Conservation (phyloP, 2,329 filamentous ascomycete genomes). For the Graphiopsis chlorocephala region DNA sequence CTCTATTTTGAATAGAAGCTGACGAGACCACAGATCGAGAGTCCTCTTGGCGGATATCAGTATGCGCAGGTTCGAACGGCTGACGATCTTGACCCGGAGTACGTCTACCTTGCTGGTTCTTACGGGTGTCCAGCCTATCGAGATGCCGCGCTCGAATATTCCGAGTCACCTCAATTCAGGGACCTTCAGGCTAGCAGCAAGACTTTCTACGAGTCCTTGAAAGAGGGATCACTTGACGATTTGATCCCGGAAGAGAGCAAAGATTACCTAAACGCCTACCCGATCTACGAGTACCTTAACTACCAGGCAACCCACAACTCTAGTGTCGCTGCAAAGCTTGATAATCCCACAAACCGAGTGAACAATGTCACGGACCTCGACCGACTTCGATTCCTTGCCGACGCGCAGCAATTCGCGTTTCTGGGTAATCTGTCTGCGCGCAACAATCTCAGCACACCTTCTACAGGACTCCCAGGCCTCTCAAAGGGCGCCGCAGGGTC, state of each 20-base stretch:
- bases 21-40: conserved; percentile 33
- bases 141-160: conserved; percentile 41
- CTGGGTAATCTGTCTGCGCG: conserved; percentile 44
- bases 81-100: conserved; percentile 47
- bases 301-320: conserved; percentile 55
- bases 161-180: conserved; percentile 40
- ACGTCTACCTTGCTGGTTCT: conserved; percentile 49
- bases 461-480: conserved; percentile 7
- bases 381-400: conserved; percentile 44
- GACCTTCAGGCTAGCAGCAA: conserved; percentile 38
- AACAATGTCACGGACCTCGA: conserved; percentile 27
- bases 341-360: not conserved
- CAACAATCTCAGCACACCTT: conserved; percentile 22
- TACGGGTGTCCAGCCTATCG: conserved; percentile 31
- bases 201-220: conserved; percentile 48
- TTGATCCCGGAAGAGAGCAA: conserved; percentile 40
- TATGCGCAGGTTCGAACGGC: conserved; percentile 52
- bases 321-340: conserved; percentile 33
- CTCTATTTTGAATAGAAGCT: not conserved
- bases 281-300: conserved; percentile 56
- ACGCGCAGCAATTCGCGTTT: conserved; percentile 44
- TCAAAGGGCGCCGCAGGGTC: conserved; percentile 27
- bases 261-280: conserved; percentile 52
- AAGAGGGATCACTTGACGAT: conserved; percentile 43
- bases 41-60: conserved; percentile 57